Evolutionary conservation across 306 rosid genomes (phyloP), one percentile per base, ranked within the genome.

Genomic region (Quercus rubra): DNA sequence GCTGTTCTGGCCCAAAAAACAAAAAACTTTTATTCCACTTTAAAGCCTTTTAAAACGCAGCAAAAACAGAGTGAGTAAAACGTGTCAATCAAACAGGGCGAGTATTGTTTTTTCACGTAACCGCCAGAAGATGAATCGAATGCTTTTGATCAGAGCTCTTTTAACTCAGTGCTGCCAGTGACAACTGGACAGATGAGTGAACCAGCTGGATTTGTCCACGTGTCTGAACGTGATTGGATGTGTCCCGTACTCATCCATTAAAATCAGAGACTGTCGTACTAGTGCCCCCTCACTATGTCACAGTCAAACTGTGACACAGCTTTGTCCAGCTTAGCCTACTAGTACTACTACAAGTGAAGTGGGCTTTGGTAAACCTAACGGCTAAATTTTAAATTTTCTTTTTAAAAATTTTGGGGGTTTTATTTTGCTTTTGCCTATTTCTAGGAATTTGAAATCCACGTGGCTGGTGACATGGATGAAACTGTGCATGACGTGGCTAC

Each of bases 311-410:
- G 27, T 52, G 38, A 23, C 80, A 82, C 89, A 83, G 88, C 90
- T 80, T 86, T 84, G 55, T 88, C 93, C 95, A 90, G 93, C 95
- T 92, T 8, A 41, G 11, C 46, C 46, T 8, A 8, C 46, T 41
- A 41, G 12, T 41, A 41, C 46, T 41, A 2, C 46, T 8, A 7
- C 11, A 8, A 41, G 46, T 41, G 46, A 54, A 70, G 81, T 55
- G 55, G 64, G 77, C 25, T 41, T 41, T 3, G 51, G 25, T 6
- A 76, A 74, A 75, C 77, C 21, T 71, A 92, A 91, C 93, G 97
- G 91, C 92, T 86, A 86, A 74, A 84, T 88, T 85, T 80, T 84
- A 21, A 76, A 71, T 25, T 27, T 31, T 31, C 4, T 3, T 21
- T 57, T 25, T 71, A 3, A 14, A 23, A 2, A 0, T 35, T 4